Evolutionary conservation across 139 green algal species (phyloP), one percentile per base, ranked within the genome.

Genomic region (Spirogloea muscicola): DNA sequence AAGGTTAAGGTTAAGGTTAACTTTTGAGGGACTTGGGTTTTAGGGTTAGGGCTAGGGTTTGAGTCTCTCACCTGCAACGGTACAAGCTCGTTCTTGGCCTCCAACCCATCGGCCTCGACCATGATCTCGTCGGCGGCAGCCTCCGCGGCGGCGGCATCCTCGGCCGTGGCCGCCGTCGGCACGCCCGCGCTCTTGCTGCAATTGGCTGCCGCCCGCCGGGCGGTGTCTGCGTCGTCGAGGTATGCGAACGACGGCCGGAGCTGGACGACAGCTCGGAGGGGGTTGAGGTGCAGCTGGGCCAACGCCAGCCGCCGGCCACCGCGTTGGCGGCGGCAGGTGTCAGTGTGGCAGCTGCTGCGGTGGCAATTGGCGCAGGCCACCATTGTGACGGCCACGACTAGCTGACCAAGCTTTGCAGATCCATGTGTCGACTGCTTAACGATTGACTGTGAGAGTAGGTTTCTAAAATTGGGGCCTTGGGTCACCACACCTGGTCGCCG

Each of bases 201-300:
- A n/a, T n/a, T n/a, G n/a, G n/a, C n/a, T n/a, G n/a, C 67, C 61
- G 6, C 52, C 69, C 9, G 81, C 44, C 33, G 52, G 55, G 59
- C 55, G 40, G 57, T 64, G 0, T 82, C 79, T 7, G 9, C 46
- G 1, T 76, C 67, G 59, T 90, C 87, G 1, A 96, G 68, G 67
- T 96, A 81, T 16, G 64, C 57, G 74, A 94, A 60, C 5, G 82
- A 77, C 33, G 90, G 91, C 3, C 91, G 87, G 77, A 96, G 61
- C 81, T 95, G 90, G 48, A 95, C 52, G 1, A 82, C 85, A 41
- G 89, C 89, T 25, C 92, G 79, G 0, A 96, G n/a, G 2, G 91
- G 89, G 57, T 88, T 69, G 9, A 96, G 75, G 52, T 95, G 65
- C 13, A 96, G 69, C 40, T 85, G 82, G 44, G 9, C 27, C n/a